Evolutionary conservation across 257 asterid species (phyloP).

Genomic region (Fraxinus americana): DNA sequence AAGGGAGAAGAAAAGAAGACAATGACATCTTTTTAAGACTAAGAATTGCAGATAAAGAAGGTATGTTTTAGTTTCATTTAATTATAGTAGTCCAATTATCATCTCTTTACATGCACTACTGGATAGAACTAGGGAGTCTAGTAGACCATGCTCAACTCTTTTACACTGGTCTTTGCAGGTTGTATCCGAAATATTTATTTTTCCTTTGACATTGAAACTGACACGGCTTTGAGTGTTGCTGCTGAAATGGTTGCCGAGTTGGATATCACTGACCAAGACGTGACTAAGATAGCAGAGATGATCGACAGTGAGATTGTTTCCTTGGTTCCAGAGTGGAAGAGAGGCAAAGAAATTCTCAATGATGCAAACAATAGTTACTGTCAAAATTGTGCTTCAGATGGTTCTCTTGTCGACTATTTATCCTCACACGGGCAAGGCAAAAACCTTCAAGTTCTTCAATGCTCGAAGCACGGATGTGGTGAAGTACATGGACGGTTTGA

Average conservation of each 20-base stretch:
- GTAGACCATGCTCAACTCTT: background rate
- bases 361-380: constrained; percentile 31
- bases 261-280: constrained; percentile 84
- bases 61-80: constrained; percentile 31
- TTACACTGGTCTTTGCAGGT: constrained; percentile 45
- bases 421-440: constrained; percentile 38
- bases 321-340: constrained; percentile 77
- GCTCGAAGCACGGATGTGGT: constrained; percentile 56
- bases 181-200: constrained; percentile 80
- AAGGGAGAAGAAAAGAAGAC: constrained; percentile 68
- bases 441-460: constrained; percentile 43
- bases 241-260: constrained; percentile 88
- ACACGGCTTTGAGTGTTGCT: constrained; percentile 76
- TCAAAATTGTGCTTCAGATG: constrained; percentile 49
- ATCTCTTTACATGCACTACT: background rate
- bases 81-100: constrained; percentile 14
- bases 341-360: constrained; percentile 45
- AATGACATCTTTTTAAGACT: constrained; percentile 69
- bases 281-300: constrained; percentile 75
- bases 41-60: constrained; percentile 86
- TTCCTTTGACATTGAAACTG: constrained; percentile 72
- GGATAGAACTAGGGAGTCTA: background rate
- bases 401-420: constrained; percentile 30
- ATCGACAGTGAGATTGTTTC: constrained; percentile 72
- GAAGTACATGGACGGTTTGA: constrained; percentile 85